A percentile compares a stretch with the other conserved stretches of the same genome.
These are phyloP conservation scores for Penicillium palitans DNA, from an alignment of 2,329 filamentous ascomycete species.

Conservation along the genomic window DNA sequence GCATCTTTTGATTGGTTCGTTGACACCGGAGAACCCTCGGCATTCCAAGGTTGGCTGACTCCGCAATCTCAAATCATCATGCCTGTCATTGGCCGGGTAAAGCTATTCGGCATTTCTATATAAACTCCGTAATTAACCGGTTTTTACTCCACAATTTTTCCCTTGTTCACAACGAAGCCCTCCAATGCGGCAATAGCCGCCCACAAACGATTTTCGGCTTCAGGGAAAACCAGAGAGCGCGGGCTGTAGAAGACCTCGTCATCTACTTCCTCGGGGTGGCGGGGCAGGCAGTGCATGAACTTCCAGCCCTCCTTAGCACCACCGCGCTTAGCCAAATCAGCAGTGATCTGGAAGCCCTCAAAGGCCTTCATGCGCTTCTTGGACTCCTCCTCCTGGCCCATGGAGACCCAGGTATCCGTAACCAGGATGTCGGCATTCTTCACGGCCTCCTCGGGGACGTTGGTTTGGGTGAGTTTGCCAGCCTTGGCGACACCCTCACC, in stretches of 20 bases:
- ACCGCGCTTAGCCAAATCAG: slow-evolving; percentile 76
- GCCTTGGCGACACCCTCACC: slow-evolving; percentile 57
- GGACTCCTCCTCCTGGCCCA: slow-evolving; percentile 91
- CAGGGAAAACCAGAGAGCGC: slow-evolving; percentile 83
- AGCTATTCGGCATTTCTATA: neutral
- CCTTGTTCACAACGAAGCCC: slow-evolving; percentile 92
- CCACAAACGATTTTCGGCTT: slow-evolving; percentile 94
- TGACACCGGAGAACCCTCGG: neutral
- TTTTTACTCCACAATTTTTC: slow-evolving; percentile 58
- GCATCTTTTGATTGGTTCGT: slow-evolving; percentile 9
- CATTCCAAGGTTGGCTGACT: neutral
- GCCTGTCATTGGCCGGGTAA: slow-evolving; percentile 12
- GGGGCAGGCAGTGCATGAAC: slow-evolving; percentile 97
- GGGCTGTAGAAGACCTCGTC: slow-evolving; percentile 93
- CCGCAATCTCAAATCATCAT: slow-evolving; percentile 16
- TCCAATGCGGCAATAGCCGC: slow-evolving; percentile 83
- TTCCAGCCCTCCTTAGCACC: slow-evolving; percentile 89
- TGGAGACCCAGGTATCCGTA: slow-evolving; percentile 97
- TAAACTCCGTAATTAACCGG: slow-evolving; percentile 1
- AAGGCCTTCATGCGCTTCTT: slow-evolving; percentile 78
- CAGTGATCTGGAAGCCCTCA: slow-evolving; percentile 86
- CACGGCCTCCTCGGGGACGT: slow-evolving; percentile 78
- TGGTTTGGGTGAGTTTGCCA: slow-evolving; percentile 73
- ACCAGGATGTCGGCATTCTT: slow-evolving; percentile 85
- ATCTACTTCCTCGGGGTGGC: slow-evolving; percentile 87